These are phyloP conservation scores for Astrothelium macrocarpum DNA, from an alignment of 495 filamentous ascomycete genomes.

Conservation along the genomic window DNA sequence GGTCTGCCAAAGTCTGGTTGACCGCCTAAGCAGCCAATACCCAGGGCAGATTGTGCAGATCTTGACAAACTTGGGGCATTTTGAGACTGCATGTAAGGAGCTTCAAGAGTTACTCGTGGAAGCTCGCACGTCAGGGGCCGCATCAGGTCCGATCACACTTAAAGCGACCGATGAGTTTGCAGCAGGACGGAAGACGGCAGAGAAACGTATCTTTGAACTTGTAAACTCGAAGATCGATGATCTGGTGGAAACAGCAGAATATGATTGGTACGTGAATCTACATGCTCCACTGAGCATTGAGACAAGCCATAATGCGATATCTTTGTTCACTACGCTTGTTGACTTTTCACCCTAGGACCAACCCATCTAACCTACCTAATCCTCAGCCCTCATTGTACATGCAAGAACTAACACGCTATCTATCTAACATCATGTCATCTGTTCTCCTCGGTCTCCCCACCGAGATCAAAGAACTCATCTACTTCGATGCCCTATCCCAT, in stretches of 20 bases:
- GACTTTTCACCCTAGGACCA: background rate
- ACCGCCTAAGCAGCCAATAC: conserved; percentile 83
- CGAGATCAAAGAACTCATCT: conserved; percentile 94
- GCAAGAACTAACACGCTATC: conserved; percentile 80
- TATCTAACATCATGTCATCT: conserved; percentile 95
- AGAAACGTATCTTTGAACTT: conserved; percentile 95
- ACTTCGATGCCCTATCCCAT: conserved; percentile 91
- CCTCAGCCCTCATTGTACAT: conserved; percentile 77
- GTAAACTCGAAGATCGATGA: conserved; percentile 99
- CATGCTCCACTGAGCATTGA: background rate
- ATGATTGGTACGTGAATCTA: conserved; percentile 59
- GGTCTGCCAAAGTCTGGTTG: conserved; percentile 81
- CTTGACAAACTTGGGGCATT: conserved; percentile 92
- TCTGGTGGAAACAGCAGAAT: conserved; percentile 91
- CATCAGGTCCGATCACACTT: conserved; percentile 63
- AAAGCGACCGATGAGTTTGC: conserved; percentile 77
- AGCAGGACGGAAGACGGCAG: conserved; percentile 86
- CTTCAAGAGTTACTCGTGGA: conserved; percentile 74
- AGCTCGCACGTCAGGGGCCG: conserved; percentile 66
- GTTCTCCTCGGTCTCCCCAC: conserved; percentile 82
- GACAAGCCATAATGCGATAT: background rate
- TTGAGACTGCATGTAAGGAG: conserved; percentile 83
- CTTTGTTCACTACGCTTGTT: background rate
- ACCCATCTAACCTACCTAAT: background rate
- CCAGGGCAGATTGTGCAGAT: conserved; percentile 97